A percentile compares a stretch with the other conserved stretches of the same genome.
Evolutionary conservation across 106 monocot species (phyloP).

Genomic region (Apostasia ramifera): DNA sequence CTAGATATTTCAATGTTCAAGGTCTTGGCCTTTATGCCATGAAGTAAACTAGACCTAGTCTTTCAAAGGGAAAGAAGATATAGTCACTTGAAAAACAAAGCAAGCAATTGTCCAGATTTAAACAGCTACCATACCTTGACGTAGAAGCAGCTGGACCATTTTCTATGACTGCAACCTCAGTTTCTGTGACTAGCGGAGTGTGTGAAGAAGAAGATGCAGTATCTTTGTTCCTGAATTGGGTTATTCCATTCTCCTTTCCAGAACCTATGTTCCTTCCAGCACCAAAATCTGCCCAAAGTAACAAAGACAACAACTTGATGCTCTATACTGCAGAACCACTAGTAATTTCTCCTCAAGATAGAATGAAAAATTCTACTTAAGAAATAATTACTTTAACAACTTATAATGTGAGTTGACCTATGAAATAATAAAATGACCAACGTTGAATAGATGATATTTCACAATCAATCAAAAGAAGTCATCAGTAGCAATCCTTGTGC

Average conservation of each 20-base stretch:
- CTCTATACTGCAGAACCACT: background rate
- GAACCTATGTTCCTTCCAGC: slow-evolving; percentile 24
- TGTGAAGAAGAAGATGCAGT: slow-evolving; percentile 8
- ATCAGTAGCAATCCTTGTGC: too few relatives aligned
- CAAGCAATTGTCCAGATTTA: too few relatives aligned
- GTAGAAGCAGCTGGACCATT: slow-evolving; percentile 19
- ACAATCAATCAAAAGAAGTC: too few relatives aligned
- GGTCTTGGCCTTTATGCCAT: too few relatives aligned
- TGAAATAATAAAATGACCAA: too few relatives aligned
- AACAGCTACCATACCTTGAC: slow-evolving; percentile 27
- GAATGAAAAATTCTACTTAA: too few relatives aligned
- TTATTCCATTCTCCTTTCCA: slow-evolving; percentile 47
- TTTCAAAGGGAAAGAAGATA: background rate
- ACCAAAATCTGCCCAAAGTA: slow-evolving; percentile 29
- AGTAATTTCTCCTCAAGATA: background rate
- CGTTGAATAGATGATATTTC: too few relatives aligned
- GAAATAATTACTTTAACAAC: too few relatives aligned
- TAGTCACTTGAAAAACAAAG: background rate
- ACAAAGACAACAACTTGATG: slow-evolving; percentile 3
- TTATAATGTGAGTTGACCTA: too few relatives aligned
- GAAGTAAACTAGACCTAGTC: too few relatives aligned
- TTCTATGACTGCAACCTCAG: background rate
- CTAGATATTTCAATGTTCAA: too few relatives aligned
- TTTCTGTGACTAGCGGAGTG: slow-evolving; percentile 9
- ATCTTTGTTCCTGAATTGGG: slow-evolving; percentile 34